A percentile compares a stretch with the other conserved stretches of the same genome.
phyloP scores from a whole-genome alignment of 2,329 filamentous ascomycete species.

The Beauveria sp. region DNA sequence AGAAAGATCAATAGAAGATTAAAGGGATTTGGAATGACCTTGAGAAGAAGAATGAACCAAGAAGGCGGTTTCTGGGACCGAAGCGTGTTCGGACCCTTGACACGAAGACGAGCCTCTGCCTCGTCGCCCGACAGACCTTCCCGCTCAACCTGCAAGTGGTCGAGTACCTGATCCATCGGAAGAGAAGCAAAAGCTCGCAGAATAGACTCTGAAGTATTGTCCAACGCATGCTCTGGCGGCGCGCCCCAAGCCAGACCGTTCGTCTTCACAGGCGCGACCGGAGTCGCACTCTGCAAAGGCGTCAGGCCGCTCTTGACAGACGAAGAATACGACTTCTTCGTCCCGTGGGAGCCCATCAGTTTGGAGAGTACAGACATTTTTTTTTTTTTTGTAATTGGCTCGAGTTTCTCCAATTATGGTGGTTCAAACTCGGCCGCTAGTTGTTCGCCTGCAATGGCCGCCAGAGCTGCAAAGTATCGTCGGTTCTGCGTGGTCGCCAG shows the following conservation, averaged over 20 bases:
- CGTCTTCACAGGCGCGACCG: background rate
- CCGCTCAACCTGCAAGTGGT: conserved; percentile 16
- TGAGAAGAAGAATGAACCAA: conserved; percentile 20
- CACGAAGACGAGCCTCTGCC: conserved; percentile 16
- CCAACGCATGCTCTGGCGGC: conserved; percentile 7
- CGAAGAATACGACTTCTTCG: conserved; percentile 1
- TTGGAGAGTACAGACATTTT: background rate
- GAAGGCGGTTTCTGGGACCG: conserved; percentile 20
- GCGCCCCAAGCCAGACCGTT: background rate
- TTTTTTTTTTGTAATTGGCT: background rate
- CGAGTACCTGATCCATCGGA: conserved; percentile 13
- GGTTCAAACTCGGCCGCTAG: conserved; percentile 11
- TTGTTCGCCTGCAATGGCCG: conserved; percentile 7
- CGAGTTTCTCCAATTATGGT: conserved; percentile 2
- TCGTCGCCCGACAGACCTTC: conserved; percentile 18
- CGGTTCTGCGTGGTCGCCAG: conserved; percentile 8
- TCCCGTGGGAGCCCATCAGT: background rate
- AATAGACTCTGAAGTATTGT: conserved; percentile 14
- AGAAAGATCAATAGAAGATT: conserved; percentile 19
- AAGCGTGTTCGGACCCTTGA: conserved; percentile 18
- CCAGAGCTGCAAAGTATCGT: conserved; percentile 11
- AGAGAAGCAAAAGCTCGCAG: conserved; percentile 17
- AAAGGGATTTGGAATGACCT: conserved; percentile 21
- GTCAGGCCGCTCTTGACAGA: background rate
- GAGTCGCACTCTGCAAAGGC: background rate